A percentile compares a stretch with the other conserved stretches of the same genome.
Conservation (phyloP, 139 green algal genomes). For the Coelastrella sp. region DNA sequence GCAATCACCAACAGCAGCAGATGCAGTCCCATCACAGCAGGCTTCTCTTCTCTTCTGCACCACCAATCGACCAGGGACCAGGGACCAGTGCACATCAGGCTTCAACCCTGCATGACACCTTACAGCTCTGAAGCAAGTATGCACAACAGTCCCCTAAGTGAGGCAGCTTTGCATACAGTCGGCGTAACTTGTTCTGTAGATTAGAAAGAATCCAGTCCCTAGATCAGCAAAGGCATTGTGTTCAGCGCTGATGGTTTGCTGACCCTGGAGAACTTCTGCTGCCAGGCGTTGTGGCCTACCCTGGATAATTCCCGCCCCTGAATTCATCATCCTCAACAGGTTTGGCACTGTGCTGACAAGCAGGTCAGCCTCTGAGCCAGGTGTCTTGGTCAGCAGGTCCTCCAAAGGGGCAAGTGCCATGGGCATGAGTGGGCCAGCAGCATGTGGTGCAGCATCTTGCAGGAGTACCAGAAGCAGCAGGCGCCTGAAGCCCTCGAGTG, state of each 20-base stretch:
- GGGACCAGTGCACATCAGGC: too few relatives aligned
- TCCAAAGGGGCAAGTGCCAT: slow-evolving; percentile 38
- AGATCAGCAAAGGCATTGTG: background rate
- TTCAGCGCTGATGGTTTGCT: background rate
- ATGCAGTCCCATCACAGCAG: background rate
- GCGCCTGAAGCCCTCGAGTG: slow-evolving; percentile 50
- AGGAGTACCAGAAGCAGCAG: slow-evolving; percentile 61
- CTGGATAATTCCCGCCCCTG: slow-evolving; percentile 47
- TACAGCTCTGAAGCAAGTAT: too few relatives aligned
- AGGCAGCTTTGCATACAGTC: too few relatives aligned
- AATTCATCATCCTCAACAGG: slow-evolving; percentile 58
- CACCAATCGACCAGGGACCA: background rate
- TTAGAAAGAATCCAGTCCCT: too few relatives aligned
- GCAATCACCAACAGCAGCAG: slow-evolving; percentile 4
- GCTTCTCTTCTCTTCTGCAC: too few relatives aligned
- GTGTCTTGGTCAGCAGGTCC: slow-evolving; percentile 23
- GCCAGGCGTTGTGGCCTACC: slow-evolving; percentile 35
- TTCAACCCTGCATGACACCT: background rate
- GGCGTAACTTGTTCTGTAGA: too few relatives aligned
- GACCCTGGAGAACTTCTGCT: background rate
- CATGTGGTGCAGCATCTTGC: slow-evolving; percentile 40
- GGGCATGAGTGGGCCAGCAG: background rate
- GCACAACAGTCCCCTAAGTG: too few relatives aligned
- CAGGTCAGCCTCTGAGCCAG: slow-evolving; percentile 7
- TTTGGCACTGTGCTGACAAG: slow-evolving; percentile 53